Base-by-base conservation (phyloP, 1,284 basidiomycete genomes). In the Puccinia novopanici region DNA sequence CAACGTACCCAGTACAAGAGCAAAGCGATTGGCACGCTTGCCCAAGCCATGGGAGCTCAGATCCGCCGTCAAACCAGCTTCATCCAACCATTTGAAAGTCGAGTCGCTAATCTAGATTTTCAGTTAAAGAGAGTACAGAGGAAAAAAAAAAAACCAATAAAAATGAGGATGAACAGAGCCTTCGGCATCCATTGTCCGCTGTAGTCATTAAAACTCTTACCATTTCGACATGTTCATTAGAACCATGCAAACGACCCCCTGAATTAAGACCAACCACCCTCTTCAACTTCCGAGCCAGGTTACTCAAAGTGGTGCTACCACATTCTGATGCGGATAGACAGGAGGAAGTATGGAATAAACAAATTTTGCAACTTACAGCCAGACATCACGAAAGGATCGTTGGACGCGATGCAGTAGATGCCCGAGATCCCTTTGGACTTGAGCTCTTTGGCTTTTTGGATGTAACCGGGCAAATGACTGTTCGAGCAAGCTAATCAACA, bases 351-450 rank as follows among this genome's bases (percentile, higher is more conserved):
- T 3, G 17, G 2, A 48, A 19, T 6, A 48, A 19, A 12, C 17
- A 19, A 19, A 1, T 19, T 19, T 42, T 8, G 42, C n/a, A 27
- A 59, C 76, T 78, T 55, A 78, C 76, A 78, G 19, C 65, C 76
- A 30, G 76, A 78, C 76, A 78, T 78, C 22, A 78, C 76, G 22
- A 42, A 78, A 12, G 76, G 65, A 71, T 78, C 76, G 45, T 78
- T 78, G 10, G 76, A 42, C 34, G 76, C 76, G 10, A 78, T 50
- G 67, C 76, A 78, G 30, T 78, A 78, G n/a, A 78, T 71, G 1
- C 65, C 67, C 27, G 48, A 55, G 40, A 78, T 54, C 19, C 76
- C 76, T 24, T 78, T 78, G 17, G 76, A 55, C 52, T 78, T 78
- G 50, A 78, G n/a, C 42, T 68, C 67, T n/a, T 24, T 22, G 22